phyloP scores from a whole-genome alignment of 2,329 filamentous ascomycete genomes.

The Exophiala sideris region DNA sequence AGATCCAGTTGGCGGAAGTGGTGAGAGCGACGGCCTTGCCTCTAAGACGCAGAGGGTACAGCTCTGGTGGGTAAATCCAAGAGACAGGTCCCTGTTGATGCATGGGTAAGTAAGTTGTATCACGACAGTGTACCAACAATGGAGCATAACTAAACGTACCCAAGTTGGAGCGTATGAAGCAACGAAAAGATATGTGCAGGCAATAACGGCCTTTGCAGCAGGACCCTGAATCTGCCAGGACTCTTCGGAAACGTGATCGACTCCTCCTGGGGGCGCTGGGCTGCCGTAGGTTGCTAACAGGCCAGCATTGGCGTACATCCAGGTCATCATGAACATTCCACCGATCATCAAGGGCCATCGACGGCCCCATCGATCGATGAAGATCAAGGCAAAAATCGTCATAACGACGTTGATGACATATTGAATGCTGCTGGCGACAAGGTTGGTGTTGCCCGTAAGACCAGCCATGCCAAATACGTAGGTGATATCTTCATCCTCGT shows the following conservation, averaged over 20 bases:
- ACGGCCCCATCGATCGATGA: slow-evolving; percentile 72
- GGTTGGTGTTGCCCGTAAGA: slow-evolving; percentile 55
- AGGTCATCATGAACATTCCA: slow-evolving; percentile 59
- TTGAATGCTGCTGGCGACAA: slow-evolving; percentile 66
- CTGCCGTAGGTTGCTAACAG: slow-evolving; percentile 45
- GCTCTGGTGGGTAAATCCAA: slow-evolving; percentile 60
- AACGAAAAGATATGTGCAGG: slow-evolving; percentile 70
- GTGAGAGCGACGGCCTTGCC: slow-evolving; percentile 64
- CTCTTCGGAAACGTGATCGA: slow-evolving; percentile 34
- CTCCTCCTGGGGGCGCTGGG: slow-evolving; percentile 31
- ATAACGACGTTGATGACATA: slow-evolving; percentile 78
- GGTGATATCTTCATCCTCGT: too few relatives aligned
- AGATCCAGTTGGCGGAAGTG: slow-evolving; percentile 62
- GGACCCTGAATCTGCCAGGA: slow-evolving; percentile 39
- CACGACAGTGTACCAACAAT: too few relatives aligned
- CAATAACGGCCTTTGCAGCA: slow-evolving; percentile 62
- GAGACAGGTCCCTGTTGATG: slow-evolving; percentile 50
- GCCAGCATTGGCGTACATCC: slow-evolving; percentile 43
- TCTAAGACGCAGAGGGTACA: slow-evolving; percentile 60
- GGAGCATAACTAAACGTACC: too few relatives aligned
- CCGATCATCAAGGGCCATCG: slow-evolving; percentile 65
- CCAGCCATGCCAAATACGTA: slow-evolving; percentile 58
- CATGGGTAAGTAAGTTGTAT: too few relatives aligned
- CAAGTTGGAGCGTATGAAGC: slow-evolving; percentile 65
- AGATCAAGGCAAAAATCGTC: slow-evolving; percentile 73